Evolutionary conservation across 208 protist species (phyloP), one percentile per base, ranked within the genome.

Genomic region (Acanthamoeba royreba): DNA sequence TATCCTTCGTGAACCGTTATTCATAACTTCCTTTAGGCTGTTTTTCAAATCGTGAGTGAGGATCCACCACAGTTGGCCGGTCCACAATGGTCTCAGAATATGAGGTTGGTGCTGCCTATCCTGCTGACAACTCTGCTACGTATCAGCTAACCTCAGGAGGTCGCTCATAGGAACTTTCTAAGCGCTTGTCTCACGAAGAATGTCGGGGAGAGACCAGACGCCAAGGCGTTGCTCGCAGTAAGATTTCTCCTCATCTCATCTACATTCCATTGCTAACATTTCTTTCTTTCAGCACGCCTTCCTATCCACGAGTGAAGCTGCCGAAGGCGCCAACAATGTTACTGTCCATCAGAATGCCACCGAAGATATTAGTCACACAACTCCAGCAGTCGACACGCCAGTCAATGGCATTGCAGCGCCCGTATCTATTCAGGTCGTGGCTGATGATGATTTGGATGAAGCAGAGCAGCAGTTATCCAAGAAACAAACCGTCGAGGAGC

Each of bases 11-110:
- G 4, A 4, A 9, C 19, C 28, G 19, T 61, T 28, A 61, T 61
- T 28, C 53, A 61, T 35, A 69, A n/a, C n/a, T 35, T 5, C 28
- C 33, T 69, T n/a, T 17, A 90, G 83, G 83, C 83, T 9, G 83
- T 90, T 19, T 90, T 90, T 33, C 83, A 90, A 45, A 90, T 90
- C 28, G 83, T 90, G 35, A 90, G 83, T 42, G 87, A 92, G 2
- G 33, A 72, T 3, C 87, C 87, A 28, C 87, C 53, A 7, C 19
- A 42, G n/a, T 46, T 79, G n/a, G n/a, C n/a, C n/a, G n/a, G n/a
- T n/a, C n/a, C n/a, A n/a, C n/a, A n/a, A n/a, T n/a, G n/a, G n/a
- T n/a, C n/a, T n/a, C n/a, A n/a, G n/a, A n/a, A n/a, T n/a, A n/a
- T n/a, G n/a, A n/a, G n/a, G n/a, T n/a, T n/a, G n/a, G n/a, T n/a